phyloP scores from a whole-genome alignment of 2,329 filamentous ascomycete genomes.

The Colletotrichum acutatum region DNA sequence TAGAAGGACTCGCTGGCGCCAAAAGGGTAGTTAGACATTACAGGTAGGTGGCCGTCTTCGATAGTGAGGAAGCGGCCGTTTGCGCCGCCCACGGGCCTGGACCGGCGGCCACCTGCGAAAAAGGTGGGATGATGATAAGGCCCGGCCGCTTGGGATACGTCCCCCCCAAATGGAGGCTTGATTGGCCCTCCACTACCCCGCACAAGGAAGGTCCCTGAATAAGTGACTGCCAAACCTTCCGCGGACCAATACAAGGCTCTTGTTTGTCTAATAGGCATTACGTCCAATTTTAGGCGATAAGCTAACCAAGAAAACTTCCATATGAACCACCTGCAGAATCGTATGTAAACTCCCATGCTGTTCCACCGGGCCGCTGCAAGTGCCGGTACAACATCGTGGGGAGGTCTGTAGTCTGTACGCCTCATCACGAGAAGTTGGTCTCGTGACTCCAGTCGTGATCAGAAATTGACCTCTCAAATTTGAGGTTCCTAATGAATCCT shows the following conservation, averaged over 20 bases:
- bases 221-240: neutral
- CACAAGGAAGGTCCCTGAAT: slow-evolving; percentile 26
- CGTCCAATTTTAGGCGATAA: slow-evolving; percentile 33
- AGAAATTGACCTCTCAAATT: neutral
- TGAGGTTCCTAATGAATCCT: neutral
- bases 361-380: slow-evolving; percentile 5
- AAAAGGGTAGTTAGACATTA: neutral
- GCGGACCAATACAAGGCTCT: slow-evolving; percentile 21
- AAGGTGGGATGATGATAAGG: slow-evolving; percentile 34
- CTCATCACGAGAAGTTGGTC: neutral
- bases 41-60: neutral
- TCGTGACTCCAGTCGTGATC: neutral
- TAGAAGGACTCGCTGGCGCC: neutral
- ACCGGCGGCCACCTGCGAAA: slow-evolving; percentile 32
- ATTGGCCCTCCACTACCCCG: slow-evolving; percentile 30
- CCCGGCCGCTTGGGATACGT: neutral
- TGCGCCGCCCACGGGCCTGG: slow-evolving; percentile 24
- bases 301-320: neutral
- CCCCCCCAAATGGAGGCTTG: slow-evolving; percentile 4
- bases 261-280: slow-evolving; percentile 35
- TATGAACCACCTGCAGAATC: too few species aligned
- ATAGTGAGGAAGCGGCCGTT: slow-evolving; percentile 20
- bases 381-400: neutral
- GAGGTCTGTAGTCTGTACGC: neutral
- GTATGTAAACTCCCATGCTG: neutral